Percentiles rank a stretch among this genome's conserved stretches.
These are phyloP conservation scores for Calocybe gangraenosa DNA, from an alignment of 768 basidiomycete genomes.

Conservation along the genomic window DNA sequence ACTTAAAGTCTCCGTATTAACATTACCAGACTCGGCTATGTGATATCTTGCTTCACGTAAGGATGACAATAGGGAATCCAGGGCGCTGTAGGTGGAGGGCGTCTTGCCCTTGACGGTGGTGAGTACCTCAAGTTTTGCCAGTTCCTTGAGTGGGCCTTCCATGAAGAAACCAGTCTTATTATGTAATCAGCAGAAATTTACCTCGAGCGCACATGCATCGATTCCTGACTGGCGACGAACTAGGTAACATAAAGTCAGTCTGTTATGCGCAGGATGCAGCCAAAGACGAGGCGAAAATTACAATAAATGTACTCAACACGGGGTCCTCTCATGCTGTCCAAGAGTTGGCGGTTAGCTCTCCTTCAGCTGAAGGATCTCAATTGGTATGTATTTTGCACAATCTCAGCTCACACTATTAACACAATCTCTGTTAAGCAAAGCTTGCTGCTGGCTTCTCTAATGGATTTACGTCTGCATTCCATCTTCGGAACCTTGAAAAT, in stretches of 20 bases:
- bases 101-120: slow-evolving; percentile 51
- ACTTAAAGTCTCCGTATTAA: slow-evolving; percentile 44
- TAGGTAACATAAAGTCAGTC: slow-evolving; percentile 69
- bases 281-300: slow-evolving; percentile 27
- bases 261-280: slow-evolving; percentile 30
- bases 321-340: slow-evolving; percentile 30
- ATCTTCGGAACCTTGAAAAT: slow-evolving; percentile 36
- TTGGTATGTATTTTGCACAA: slow-evolving; percentile 30
- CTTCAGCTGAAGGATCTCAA: slow-evolving; percentile 21
- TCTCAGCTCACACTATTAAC: slow-evolving; percentile 1
- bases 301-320: slow-evolving; percentile 29
- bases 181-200: slow-evolving; percentile 13
- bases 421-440: not conserved
- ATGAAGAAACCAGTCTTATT: slow-evolving; percentile 29
- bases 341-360: slow-evolving; percentile 25
- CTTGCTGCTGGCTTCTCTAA: slow-evolving; percentile 24
- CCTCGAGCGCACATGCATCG: slow-evolving; percentile 51
- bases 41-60: slow-evolving; percentile 54
- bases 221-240: slow-evolving; percentile 75
- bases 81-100: slow-evolving; percentile 50
- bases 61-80: slow-evolving; percentile 59
- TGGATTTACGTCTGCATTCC: slow-evolving; percentile 46
- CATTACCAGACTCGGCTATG: slow-evolving; percentile 39
- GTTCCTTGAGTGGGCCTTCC: slow-evolving; percentile 76
- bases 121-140: slow-evolving; percentile 70